A percentile compares a stretch with the other conserved stretches of the same genome.
Evolutionary conservation across 441 rosid genomes (phyloP).

Genomic region (Melianthus villosus): DNA sequence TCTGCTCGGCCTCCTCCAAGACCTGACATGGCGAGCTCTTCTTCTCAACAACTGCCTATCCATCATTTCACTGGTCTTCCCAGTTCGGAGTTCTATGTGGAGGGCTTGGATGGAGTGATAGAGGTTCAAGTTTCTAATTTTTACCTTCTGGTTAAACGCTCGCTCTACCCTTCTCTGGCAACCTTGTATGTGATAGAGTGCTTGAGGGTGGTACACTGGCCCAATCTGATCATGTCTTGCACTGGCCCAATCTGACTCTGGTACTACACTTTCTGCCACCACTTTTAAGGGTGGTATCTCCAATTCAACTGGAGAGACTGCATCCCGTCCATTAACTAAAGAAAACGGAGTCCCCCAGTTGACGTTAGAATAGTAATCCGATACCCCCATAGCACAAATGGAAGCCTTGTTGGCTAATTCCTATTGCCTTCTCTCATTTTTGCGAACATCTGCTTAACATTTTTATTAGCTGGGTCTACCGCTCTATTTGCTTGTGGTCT

Average conservation of each 20-base stretch:
- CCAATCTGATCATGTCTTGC: not conserved
- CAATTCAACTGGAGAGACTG: not conserved
- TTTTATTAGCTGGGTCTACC: not conserved
- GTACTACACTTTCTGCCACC: not conserved
- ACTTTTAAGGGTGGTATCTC: not conserved
- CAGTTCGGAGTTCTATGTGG: too few relatives aligned
- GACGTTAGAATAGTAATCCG: not conserved
- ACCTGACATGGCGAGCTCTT: too few relatives aligned
- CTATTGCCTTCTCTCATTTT: too few relatives aligned
- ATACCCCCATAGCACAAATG: not conserved
- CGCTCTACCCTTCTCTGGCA: too few relatives aligned
- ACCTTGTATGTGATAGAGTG: too few relatives aligned
- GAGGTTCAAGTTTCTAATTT: too few relatives aligned
- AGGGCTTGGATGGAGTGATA: too few relatives aligned
- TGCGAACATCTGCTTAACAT: not conserved
- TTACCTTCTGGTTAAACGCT: too few relatives aligned
- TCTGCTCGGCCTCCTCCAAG: too few relatives aligned
- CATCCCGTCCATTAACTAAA: not conserved
- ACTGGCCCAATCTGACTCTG: not conserved
- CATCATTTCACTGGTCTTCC: too few relatives aligned
- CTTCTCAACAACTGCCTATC: too few relatives aligned
- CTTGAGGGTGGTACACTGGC: too few relatives aligned
- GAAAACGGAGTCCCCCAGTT: not conserved
- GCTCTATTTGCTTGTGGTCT: not conserved
- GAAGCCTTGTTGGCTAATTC: not conserved